phyloP scores from a whole-genome alignment of 2,329 filamentous ascomycete genomes.

The Trematosphaeria pertusa region DNA sequence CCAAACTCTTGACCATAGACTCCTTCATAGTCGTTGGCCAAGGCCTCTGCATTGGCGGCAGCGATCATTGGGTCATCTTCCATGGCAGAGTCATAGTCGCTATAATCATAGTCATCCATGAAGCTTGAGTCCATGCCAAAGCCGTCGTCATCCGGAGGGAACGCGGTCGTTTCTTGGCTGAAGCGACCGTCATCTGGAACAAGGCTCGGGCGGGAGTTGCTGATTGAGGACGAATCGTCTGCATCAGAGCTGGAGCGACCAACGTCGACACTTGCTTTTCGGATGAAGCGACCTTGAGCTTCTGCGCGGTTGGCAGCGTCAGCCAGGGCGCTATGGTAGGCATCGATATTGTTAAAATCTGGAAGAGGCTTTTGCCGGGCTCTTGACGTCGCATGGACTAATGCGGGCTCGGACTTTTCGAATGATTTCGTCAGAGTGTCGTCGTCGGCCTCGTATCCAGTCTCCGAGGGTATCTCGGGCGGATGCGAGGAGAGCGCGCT shows the following conservation, averaged over 20 bases:
- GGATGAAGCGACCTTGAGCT: slow-evolving; percentile 75
- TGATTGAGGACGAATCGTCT: slow-evolving; percentile 40
- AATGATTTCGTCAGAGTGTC: slow-evolving; percentile 34
- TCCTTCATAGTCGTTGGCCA: slow-evolving; percentile 90
- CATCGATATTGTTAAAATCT: slow-evolving; percentile 63
- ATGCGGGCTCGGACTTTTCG: slow-evolving; percentile 54
- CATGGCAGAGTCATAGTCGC: slow-evolving; percentile 55
- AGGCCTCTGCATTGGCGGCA: slow-evolving; percentile 89
- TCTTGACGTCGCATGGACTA: slow-evolving; percentile 56
- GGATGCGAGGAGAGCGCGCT: slow-evolving; percentile 25
- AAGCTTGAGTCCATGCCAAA: slow-evolving; percentile 48
- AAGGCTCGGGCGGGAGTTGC: slow-evolving; percentile 51
- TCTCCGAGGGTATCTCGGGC: slow-evolving; percentile 26
- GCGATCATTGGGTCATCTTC: slow-evolving; percentile 89
- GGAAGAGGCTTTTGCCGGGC: slow-evolving; percentile 40
- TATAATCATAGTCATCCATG: slow-evolving; percentile 62
- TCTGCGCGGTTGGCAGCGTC: slow-evolving; percentile 80
- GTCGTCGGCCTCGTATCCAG: slow-evolving; percentile 42
- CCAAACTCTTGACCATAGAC: slow-evolving; percentile 97
- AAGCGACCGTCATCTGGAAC: slow-evolving; percentile 59
- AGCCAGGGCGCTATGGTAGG: slow-evolving; percentile 84
- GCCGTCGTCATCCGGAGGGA: slow-evolving; percentile 41
- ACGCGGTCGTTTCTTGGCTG: slow-evolving; percentile 54
- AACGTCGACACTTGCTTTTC: slow-evolving; percentile 59
- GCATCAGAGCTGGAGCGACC: slow-evolving; percentile 36